Evolutionary conservation across 331 rosid species (phyloP), one percentile per base, ranked within the genome.

Genomic region (Dryas integrifolia): DNA sequence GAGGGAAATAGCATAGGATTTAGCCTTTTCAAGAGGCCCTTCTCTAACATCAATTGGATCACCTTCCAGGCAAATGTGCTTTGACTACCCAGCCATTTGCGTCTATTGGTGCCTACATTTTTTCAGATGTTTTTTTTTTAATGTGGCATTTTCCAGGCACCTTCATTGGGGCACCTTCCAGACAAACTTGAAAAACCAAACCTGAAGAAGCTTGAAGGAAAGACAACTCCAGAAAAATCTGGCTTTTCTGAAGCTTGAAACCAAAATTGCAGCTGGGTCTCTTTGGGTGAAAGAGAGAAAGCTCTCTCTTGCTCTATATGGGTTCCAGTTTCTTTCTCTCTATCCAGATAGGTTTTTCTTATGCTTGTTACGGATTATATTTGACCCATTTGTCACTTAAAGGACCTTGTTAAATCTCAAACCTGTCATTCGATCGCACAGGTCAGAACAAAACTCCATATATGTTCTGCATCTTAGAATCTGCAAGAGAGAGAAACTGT

Each of bases 11-110:
- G 65, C 79, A 7, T 83, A 21, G 11, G 72, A 59, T 79, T 77
- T 74, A 16, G 86, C 89, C 80, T 64, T 88, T 79, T 76, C 77
- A 41, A 65, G 89, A 76, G 82, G 73, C 74, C 91, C 84, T 85
- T 89, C 87, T 86, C 92, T 74, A 7, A 77, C 56, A 86, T 71
- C 39, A 53, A 81, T 61, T 40, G 9, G 56, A 89, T 77, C 83
- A 79, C 86, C 80, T 83, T 87, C 88, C 92, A 81, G 71, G 90
- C 92, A 85, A 73, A 35, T 78, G 15, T 82, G 81, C 84, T 70
- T 71, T 55, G 80, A 65, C 71, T 65, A 41, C 44, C 48, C 81
- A 62, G 89, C 73, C 26, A 78, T 5, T 83, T 79, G 97, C 86
- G 84, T 85, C 90, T 68, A 82, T 69, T 2, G 83, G 86, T 88